Base-by-base conservation (phyloP, 2,329 filamentous ascomycete genomes). In the Alternaria hordeiaustralica region DNA sequence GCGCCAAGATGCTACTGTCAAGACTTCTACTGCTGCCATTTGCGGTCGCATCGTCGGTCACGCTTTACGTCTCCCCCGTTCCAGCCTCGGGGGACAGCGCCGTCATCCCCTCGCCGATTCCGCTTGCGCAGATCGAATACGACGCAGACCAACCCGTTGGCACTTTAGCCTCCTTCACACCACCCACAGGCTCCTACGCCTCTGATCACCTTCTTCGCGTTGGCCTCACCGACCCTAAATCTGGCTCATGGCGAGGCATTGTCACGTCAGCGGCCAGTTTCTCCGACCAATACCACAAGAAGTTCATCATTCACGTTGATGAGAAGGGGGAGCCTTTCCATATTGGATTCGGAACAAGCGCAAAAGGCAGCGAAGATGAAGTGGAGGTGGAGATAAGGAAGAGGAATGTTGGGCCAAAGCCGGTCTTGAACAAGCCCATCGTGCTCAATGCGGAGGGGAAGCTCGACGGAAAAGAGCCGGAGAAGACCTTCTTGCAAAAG, bases 11-110 rank as follows among this genome's bases (percentile, higher is more conserved):
- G 81, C 72, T 79, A 45, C 67, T 79, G 61, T 64, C 75, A 56
- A 71, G 71, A 44, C 72, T 79, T 21, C 60, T 80, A 21, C 63
- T 82, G 63, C 76, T 80, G 54, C 71, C 81, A 18, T 56, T 79
- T 58, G 77, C 82, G 57, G 64, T 79, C 70, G 76, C 81, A 36
- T 79, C 77, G n/a, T 73, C 76, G 15, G 71, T 79, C 18, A 79
- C 78, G 11, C 68, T 79, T 47, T 79, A 78, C 63, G 70, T 77
- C 82, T 95, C 97, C 83, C 94, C 96, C 44, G 87, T 99, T 70
- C 89, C 94, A 67, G 92, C 90, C 78, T 90, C 94, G 77, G 60
- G 43, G 13, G 57, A 60, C 21, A 96, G 68, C 25, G 70, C 74
- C 55, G 64, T 75, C 36, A 68, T 77, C 44, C 70, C 78, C 58